Evolutionary conservation across 2,329 filamentous ascomycete genomes (phyloP), one percentile per base, ranked within the genome.

Genomic region (Aspergillus quadrilineatus): DNA sequence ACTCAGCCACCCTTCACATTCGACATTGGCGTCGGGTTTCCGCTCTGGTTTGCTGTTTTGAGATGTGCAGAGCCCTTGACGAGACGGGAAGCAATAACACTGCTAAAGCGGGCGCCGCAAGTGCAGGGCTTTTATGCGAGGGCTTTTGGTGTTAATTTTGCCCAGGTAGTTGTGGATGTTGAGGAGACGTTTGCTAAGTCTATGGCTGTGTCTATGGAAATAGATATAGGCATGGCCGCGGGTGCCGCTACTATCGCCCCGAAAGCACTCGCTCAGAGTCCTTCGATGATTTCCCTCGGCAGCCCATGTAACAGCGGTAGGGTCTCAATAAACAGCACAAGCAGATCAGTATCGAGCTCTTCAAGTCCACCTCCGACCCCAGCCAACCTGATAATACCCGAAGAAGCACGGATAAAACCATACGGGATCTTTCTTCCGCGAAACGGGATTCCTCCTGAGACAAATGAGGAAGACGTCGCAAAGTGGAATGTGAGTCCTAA

Each of bases 41-140:
- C 69, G 3, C 61, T 73, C 3, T 74, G 64, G 60, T 68, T 73
- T 29, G 69, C 67, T 0, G 63, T 63, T 28, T 55, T 72, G 1
- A 63, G 66, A 46, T 74, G 71, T 43, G 68, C 71, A 8, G 65
- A 73, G 14, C 70, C 69, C 1, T 47, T 10, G 4, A 60, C 65
- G 9, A 67, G 72, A 39, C 69, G 71, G 1, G 43, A 55, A 1
- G 70, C 72, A 22, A 34, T 74, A 2, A 56, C 58, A 10, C 56
- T 73, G n/a, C 57, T 73, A 0, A 60, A 57, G 1, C 59, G 52
- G 47, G 62, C 63, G 3, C 67, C 65, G 5, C 59, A 50, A 0
- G 58, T 72, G 2, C 65, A 72, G 42, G 72, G 71, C 0, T 63
- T 72, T 15, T 64, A 65, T 29, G 64, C 67, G 36, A 52, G 58